phyloP scores from a whole-genome alignment of 495 filamentous ascomycete genomes.

The Aspergillus nanangensis region DNA sequence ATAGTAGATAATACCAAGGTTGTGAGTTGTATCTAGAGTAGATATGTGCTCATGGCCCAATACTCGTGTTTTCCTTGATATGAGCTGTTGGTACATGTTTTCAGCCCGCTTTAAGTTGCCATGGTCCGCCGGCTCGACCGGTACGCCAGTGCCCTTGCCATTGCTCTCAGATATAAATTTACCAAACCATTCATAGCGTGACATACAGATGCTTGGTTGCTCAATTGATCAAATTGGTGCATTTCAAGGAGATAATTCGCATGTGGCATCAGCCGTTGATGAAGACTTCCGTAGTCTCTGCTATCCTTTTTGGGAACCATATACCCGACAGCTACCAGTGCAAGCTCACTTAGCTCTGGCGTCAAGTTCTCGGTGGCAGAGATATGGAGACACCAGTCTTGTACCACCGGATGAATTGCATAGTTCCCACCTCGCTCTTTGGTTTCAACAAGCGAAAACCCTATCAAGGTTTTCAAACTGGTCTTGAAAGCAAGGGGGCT shows the following conservation, averaged over 20 bases:
- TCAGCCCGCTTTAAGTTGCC: no score
- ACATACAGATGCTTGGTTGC: no score
- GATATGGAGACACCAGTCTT: constrained; percentile 29
- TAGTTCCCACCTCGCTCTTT: constrained; percentile 26
- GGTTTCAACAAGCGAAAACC: constrained; percentile 26
- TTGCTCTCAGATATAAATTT: no score
- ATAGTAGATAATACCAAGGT: no score
- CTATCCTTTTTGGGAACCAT: constrained; percentile 14
- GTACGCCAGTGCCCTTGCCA: no score
- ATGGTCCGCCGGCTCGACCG: no score
- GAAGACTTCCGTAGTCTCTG: constrained; percentile 20
- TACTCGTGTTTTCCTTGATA: no score
- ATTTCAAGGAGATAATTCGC: constrained; percentile 19
- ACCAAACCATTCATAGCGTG: no score
- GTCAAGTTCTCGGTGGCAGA: constrained; percentile 5
- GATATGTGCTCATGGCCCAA: no score
- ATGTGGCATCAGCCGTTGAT: constrained; percentile 36
- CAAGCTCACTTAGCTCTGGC: constrained; percentile 16
- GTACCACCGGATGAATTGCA: constrained; percentile 28
- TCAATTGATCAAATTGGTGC: constrained; percentile 7
- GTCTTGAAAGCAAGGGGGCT: constrained; percentile 25
- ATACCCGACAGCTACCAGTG: constrained; percentile 22
- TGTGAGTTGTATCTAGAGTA: no score
- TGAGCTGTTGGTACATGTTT: no score
- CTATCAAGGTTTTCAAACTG: constrained; percentile 22